Percentiles rank a stretch among this genome's conserved stretches.
phyloP scores from a whole-genome alignment of 208 protist species.

The Wallacemonas sp. region DNA sequence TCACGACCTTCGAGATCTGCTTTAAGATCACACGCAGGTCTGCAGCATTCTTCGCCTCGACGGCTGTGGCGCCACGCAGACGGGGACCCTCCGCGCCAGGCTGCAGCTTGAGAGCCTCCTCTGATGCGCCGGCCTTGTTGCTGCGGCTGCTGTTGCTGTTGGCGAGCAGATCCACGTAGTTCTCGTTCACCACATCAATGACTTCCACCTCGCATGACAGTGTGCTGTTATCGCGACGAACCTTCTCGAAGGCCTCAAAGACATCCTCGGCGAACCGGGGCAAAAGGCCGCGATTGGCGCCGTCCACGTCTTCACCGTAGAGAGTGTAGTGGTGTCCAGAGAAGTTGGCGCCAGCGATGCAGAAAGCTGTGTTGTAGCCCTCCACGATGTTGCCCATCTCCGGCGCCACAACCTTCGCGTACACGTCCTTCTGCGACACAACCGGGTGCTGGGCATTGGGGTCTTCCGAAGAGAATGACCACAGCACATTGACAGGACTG shows the following conservation, averaged over 20 bases:
- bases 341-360: conserved; percentile 52
- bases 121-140: conserved; percentile 4
- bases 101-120: conserved; percentile 55
- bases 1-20: conserved; percentile 45
- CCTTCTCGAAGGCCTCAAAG: conserved; percentile 60
- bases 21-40: conserved; percentile 46
- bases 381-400: conserved; percentile 65
- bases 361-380: conserved; percentile 81
- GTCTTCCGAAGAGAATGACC: conserved; percentile 55
- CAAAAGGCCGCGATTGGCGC: conserved; percentile 56
- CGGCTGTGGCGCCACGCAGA: conserved; percentile 54
- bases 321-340: conserved; percentile 74
- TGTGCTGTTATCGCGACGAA: conserved; percentile 52
- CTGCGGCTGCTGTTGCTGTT: conserved; percentile 1
- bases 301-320: conserved; percentile 70
- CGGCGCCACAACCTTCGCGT: conserved; percentile 55
- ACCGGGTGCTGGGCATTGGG: conserved; percentile 26
- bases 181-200: conserved; percentile 69
- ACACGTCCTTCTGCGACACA: conserved; percentile 72
- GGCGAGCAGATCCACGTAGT: conserved; percentile 73
- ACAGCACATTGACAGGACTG: conserved; percentile 57
- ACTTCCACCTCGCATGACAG: conserved; percentile 66
- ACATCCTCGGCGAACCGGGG: conserved; percentile 82
- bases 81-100: conserved; percentile 37
- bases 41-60: conserved; percentile 28